Base-by-base conservation (phyloP, 192 early-diverging fungal genomes). In the Coemansia sp. region DNA sequence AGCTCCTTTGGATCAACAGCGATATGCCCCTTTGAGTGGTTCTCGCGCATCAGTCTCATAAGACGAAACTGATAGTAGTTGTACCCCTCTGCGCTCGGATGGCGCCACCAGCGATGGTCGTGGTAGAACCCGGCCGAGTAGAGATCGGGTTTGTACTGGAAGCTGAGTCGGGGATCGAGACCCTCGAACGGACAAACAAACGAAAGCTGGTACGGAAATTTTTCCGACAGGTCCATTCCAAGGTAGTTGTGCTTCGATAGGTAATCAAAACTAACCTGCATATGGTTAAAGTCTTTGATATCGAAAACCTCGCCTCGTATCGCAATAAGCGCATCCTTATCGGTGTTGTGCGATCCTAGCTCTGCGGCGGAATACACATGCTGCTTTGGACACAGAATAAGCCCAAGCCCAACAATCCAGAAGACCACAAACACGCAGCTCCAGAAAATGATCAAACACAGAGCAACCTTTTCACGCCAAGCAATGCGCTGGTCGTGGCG, bases 381-480 rank as follows among this genome's bases (percentile, higher is more conserved):
- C 65, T 90, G 87, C 59, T 81, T 78, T 6, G 91, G 92, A 71
- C 91, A 94, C 53, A 93, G 75, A 39, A 92, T 72, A 48, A 83
- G 71, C n/a, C 92, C 91, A 57, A 92, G 83, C 26, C 86, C 85
- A 5, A 85, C 91, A 39, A 94, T 92, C 68, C 95, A 90, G 76
- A 96, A 95, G 37, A 98, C 83, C 49, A 95, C 88, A 69, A 90
- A 72, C 16, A 67, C 84, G 21, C 91, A 93, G 60, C 95, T 70
- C 43, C 93, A 85, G 21, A 89, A 81, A 39, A 97, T 93, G 59
- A 98, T 75, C 64, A 92, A 67, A 67, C 93, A 95, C 29, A 99
- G 84, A 2, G 97, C 92, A 9, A 96, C 85, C 74, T 99, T 98
- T 73, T 99, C 97, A 60, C 97, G 87, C 97, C 97, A 99, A 8